Evolutionary conservation across 371 early-diverging fungal genomes (phyloP).

Genomic region (Haplosporangium sp.): DNA sequence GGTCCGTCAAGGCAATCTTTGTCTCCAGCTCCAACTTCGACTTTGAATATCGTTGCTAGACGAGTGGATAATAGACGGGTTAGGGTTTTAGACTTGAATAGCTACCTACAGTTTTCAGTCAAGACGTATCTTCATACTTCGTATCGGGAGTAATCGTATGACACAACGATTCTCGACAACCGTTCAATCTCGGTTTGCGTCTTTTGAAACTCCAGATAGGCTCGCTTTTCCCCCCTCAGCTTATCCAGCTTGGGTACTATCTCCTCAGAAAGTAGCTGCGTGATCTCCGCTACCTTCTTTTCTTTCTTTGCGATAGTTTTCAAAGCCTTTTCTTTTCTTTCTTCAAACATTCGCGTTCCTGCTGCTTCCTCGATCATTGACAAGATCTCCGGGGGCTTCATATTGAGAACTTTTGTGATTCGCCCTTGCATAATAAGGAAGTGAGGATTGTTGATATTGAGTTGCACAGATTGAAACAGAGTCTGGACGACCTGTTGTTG

Average conservation of each 20-base stretch:
- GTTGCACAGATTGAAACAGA: conserved; percentile 95
- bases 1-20: conserved; percentile 23
- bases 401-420: conserved; percentile 98
- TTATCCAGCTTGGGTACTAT: conserved; percentile 95
- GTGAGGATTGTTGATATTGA: conserved; percentile 98
- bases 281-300: conserved; percentile 93
- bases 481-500: conserved; percentile 93
- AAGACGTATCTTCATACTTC: conserved; percentile 52
- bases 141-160: conserved; percentile 82
- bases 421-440: conserved; percentile 99
- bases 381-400: conserved; percentile 97
- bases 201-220: conserved; percentile 93
- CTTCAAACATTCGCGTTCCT: conserved; percentile 98
- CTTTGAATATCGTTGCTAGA: conserved; percentile 40
- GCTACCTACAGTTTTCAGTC: neutral
- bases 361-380: conserved; percentile 99
- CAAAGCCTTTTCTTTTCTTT: conserved; percentile 95
- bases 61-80: neutral
- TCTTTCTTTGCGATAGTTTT: conserved; percentile 97
- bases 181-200: conserved; percentile 90
- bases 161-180: conserved; percentile 81
- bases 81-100: no score
- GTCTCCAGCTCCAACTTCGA: conserved; percentile 30
- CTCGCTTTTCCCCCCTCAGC: conserved; percentile 89
- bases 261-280: conserved; percentile 86